Evolutionary conservation across 2,329 filamentous ascomycete genomes (phyloP), one percentile per base, ranked within the genome.

Genomic region (Coniochaeta sp.): DNA sequence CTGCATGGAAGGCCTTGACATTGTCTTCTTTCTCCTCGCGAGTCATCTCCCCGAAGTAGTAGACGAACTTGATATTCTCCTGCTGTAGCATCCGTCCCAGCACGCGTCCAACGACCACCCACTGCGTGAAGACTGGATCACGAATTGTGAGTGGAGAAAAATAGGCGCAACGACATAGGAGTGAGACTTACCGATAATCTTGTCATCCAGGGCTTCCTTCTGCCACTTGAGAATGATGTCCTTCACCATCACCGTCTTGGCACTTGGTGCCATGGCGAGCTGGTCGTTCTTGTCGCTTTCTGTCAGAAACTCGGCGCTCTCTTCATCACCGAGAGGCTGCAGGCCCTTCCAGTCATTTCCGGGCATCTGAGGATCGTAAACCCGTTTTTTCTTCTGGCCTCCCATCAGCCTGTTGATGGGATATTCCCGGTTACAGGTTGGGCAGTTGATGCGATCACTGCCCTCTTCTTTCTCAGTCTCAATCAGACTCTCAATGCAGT

Each of bases 61-160:
- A 79, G 0, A 78, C 52, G 16, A 79, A 80, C 0, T 58, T 4
- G 1, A 76, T 69, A 0, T 62, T 62, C 10, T 72, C 63, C 0
- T 62, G 61, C 1, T 70, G 57, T 0, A 80, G 64, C 58, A 77
- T 69, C 0, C 70, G 66, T 0, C 77, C 77, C 0, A 79, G 26
- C 1, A 76, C 65, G 5, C 68, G 68, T 0, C 65, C 68, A 1
- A 72, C 69, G 22, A 65, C 63, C 2, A 73, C 62, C 44, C 73
- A 77, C n/a, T 72, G 65, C 0, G 65, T 64, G 26, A 75, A 78
- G 8, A 78, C 76, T 75, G 36, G 1, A 3, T 12, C 10, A 32
- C n/a, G n/a, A n/a, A n/a, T 32, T 32, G 30, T 32, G 4, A 32
- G 30, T 4, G 9, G 4, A 32, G 5, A 32, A 32, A 4, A 9